A percentile compares a stretch with the other conserved stretches of the same genome.
These are phyloP conservation scores for Chalciporus sphaerocephalus DNA, from an alignment of 768 basidiomycete species.

Conservation along the genomic window DNA sequence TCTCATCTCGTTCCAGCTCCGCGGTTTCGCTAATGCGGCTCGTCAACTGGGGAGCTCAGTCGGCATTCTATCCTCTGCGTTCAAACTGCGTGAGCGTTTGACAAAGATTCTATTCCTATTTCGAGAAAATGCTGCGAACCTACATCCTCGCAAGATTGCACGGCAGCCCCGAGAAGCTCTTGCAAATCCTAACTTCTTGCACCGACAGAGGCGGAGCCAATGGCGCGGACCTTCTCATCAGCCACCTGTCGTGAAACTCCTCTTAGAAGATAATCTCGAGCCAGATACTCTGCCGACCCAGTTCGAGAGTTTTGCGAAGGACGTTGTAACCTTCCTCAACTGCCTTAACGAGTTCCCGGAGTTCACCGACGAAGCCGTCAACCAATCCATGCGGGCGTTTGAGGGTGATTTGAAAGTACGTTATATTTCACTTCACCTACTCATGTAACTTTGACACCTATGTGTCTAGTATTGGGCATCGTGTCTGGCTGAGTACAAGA, in stretches of 20 bases:
- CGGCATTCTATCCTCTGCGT: constrained; percentile 52
- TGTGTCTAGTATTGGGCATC: constrained; percentile 49
- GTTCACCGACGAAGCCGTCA: constrained; percentile 50
- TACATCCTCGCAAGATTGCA: constrained; percentile 48
- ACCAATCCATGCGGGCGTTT: constrained; percentile 45
- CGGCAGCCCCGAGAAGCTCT: constrained; percentile 37
- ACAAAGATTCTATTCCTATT: constrained; percentile 48
- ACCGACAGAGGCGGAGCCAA: constrained; percentile 26
- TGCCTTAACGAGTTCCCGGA: constrained; percentile 56
- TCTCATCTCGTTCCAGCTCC: constrained; percentile 33
- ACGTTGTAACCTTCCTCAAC: constrained; percentile 49
- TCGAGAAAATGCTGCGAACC: constrained; percentile 52
- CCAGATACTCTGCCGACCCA: constrained; percentile 46
- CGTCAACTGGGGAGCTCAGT: constrained; percentile 54
- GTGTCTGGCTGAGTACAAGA: constrained; percentile 45
- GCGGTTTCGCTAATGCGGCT: constrained; percentile 52
- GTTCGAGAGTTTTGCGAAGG: constrained; percentile 43
- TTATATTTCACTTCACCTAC: constrained; percentile 1
- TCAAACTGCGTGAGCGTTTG: constrained; percentile 47
- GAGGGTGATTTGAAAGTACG: constrained; percentile 48
- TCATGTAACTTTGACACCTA: constrained; percentile 9
- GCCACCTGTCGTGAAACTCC: constrained; percentile 34
- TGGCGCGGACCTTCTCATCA: constrained; percentile 34
- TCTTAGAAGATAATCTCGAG: constrained; percentile 40
- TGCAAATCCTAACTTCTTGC: constrained; percentile 36